Conservation (phyloP, 2,329 filamentous ascomycete genomes). For the Colletotrichum musae region DNA sequence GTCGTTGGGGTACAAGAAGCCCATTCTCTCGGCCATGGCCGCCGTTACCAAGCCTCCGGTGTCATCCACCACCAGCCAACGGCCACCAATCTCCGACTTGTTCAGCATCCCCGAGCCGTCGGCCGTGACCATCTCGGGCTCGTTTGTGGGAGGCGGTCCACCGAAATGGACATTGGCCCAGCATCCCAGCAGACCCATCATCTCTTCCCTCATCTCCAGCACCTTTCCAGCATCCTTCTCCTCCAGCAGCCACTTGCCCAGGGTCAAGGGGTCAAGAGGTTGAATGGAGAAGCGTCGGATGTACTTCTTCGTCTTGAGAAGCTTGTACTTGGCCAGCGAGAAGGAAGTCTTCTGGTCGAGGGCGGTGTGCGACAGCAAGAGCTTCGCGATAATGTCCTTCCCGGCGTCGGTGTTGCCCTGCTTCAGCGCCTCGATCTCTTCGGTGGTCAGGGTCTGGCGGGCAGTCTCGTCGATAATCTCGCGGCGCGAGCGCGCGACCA, state of each 20-base stretch:
- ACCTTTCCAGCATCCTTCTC: constrained; percentile 54
- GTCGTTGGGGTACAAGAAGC: constrained; percentile 73
- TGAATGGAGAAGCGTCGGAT: constrained; percentile 88
- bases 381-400: constrained; percentile 91
- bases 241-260: constrained; percentile 83
- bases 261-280: constrained; percentile 83
- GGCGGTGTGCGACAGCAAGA: constrained; percentile 89
- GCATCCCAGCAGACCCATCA: constrained; percentile 79
- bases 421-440: constrained; percentile 82
- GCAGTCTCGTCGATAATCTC: constrained; percentile 73
- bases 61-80: constrained; percentile 90
- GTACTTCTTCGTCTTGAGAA: constrained; percentile 95
- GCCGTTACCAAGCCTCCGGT: constrained; percentile 87
- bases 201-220: constrained; percentile 52
- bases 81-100: constrained; percentile 57
- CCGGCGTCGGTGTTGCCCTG: constrained; percentile 84
- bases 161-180: constrained; percentile 91
- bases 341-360: constrained; percentile 96
- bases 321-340: constrained; percentile 94
- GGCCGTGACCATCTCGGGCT: constrained; percentile 35
- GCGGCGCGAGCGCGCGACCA: constrained; percentile 68
- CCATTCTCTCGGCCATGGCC: constrained; percentile 90
- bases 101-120: constrained; percentile 81
- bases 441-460: constrained; percentile 83
- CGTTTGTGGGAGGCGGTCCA: constrained; percentile 53